Evolutionary conservation across 108 stramenopile genomes (phyloP).

Genomic region (Cylindrotheca fusiformis): DNA sequence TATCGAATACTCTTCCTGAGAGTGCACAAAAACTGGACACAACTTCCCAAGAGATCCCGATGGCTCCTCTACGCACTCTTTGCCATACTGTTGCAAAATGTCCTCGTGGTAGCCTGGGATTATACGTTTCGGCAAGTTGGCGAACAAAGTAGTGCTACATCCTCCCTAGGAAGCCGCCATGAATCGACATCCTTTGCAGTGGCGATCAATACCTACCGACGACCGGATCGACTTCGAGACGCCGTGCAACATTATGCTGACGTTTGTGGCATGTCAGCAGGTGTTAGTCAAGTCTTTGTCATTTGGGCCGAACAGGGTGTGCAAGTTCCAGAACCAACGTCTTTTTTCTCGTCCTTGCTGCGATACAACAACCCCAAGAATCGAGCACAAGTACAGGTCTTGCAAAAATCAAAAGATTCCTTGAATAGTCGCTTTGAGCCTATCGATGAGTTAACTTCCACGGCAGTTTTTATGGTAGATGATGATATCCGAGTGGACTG

Average conservation of each 20-base stretch:
- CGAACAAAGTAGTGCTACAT: no score
- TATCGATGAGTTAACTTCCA: slow-evolving; percentile 29
- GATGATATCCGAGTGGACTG: slow-evolving; percentile 60
- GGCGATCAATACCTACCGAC: slow-evolving; percentile 60
- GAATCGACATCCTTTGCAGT: slow-evolving; percentile 49
- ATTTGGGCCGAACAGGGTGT: slow-evolving; percentile 49
- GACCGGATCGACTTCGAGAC: slow-evolving; percentile 36
- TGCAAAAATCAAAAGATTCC: slow-evolving; percentile 42
- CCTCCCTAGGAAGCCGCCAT: not conserved
- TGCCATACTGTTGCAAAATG: not conserved
- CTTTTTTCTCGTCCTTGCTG: slow-evolving; percentile 24
- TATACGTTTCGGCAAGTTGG: slow-evolving; percentile 11
- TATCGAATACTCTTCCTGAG: not conserved
- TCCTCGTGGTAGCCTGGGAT: slow-evolving; percentile 13
- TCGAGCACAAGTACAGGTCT: slow-evolving; percentile 27
- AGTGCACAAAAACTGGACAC: not conserved
- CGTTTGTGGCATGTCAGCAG: slow-evolving; percentile 30
- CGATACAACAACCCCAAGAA: slow-evolving; percentile 1
- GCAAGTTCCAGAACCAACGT: slow-evolving; percentile 15
- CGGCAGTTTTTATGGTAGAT: slow-evolving; percentile 66
- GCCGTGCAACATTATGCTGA: slow-evolving; percentile 55
- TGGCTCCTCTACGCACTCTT: not conserved
- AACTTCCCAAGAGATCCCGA: not conserved
- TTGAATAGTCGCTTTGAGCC: slow-evolving; percentile 62
- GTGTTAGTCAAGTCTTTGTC: slow-evolving; percentile 47